Evolutionary conservation across 306 rosid genomes (phyloP).

Genomic region (Nissolia schottii): DNA sequence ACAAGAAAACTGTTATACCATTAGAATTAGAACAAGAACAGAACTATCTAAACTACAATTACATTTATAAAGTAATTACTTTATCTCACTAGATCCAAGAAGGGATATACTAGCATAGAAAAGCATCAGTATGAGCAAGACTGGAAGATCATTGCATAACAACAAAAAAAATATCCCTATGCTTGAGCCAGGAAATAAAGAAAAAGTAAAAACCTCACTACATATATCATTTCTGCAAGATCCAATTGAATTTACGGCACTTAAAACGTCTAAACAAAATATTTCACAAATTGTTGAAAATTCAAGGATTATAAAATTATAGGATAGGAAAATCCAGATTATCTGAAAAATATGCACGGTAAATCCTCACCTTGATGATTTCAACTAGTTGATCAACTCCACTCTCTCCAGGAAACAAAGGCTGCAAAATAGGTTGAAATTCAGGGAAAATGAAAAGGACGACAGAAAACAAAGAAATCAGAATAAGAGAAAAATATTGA

Average conservation of each 20-base stretch:
- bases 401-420: conserved; percentile 98
- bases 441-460: conserved; percentile 23
- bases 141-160: background rate
- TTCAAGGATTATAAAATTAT: background rate
- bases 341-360: background rate
- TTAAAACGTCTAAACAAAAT: background rate
- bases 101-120: conserved; percentile 9
- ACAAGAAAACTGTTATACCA: background rate
- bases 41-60: background rate
- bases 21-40: conserved; percentile 8
- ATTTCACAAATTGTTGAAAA: background rate
- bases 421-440: conserved; percentile 56
- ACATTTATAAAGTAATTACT: background rate
- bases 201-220: background rate
- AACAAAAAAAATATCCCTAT: conserved; percentile 12
- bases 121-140: background rate
- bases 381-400: conserved; percentile 99
- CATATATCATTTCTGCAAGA: background rate
- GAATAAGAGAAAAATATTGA: background rate
- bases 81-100: conserved; percentile 11
- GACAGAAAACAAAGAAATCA: background rate
- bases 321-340: conserved; percentile 14
- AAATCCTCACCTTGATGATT: conserved; percentile 78
- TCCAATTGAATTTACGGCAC: background rate
- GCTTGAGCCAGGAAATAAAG: conserved; percentile 1